Evolutionary conservation across 1,284 basidiomycete species (phyloP).

Genomic region (Cutaneotrichosporon sp.): DNA sequence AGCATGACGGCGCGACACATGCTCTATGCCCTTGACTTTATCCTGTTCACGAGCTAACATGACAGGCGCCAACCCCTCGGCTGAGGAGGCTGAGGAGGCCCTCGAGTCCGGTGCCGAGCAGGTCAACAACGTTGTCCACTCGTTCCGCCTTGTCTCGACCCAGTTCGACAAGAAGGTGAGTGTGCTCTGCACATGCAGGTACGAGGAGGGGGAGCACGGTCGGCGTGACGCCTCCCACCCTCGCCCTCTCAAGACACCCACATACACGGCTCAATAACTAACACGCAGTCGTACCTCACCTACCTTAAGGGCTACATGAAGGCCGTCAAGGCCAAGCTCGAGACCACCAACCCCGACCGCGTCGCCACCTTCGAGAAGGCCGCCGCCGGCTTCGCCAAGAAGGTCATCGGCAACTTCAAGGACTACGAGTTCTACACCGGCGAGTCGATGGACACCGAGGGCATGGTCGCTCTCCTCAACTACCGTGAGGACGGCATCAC

Average conservation of each 20-base stretch:
- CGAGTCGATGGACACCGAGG: slow-evolving; percentile 82
- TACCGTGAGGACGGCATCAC: slow-evolving; percentile 62
- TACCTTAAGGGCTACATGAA: slow-evolving; percentile 96
- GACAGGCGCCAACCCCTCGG: slow-evolving; percentile 83
- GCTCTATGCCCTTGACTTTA: too few relatives aligned
- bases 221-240: neutral
- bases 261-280: neutral
- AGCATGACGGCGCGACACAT: neutral
- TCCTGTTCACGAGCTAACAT: slow-evolving; percentile 9
- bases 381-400: slow-evolving; percentile 77
- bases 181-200: neutral
- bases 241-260: neutral
- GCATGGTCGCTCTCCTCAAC: slow-evolving; percentile 80
- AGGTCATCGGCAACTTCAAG: slow-evolving; percentile 86
- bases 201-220: neutral
- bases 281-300: slow-evolving; percentile 62
- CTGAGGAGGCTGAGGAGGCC: slow-evolving; percentile 82
- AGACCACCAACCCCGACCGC: slow-evolving; percentile 64
- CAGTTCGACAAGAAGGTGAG: slow-evolving; percentile 83
- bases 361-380: slow-evolving; percentile 82
- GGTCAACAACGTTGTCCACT: slow-evolving; percentile 92
- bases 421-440: slow-evolving; percentile 68
- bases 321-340: slow-evolving; percentile 67
- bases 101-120: slow-evolving; percentile 73
- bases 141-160: slow-evolving; percentile 85